Conservation (phyloP, 371 early-diverging fungal genomes). For the Blakeslea trispora region DNA sequence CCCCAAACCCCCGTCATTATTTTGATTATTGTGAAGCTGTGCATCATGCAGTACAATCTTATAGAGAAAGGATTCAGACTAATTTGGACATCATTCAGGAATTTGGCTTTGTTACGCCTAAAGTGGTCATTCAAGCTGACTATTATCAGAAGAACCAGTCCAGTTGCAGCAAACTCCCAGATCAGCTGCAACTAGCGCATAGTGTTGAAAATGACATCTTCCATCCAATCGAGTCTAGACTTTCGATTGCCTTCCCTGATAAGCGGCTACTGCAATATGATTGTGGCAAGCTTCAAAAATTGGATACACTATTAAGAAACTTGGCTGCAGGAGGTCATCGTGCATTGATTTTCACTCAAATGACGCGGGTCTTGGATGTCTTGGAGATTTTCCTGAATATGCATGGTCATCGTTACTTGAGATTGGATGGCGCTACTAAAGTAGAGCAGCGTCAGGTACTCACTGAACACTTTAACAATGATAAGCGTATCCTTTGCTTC, state of each 20-base stretch:
- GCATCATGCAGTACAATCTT: conserved; percentile 40
- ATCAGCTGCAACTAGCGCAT: not conserved
- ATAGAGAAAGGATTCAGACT: conserved; percentile 46
- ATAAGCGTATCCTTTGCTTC: conserved; percentile 83
- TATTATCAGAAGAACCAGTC: not conserved
- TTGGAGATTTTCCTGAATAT: conserved; percentile 93
- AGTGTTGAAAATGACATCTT: conserved; percentile 48
- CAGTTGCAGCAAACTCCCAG: too few species aligned
- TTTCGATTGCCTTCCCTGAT: conserved; percentile 82
- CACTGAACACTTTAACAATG: conserved; percentile 87
- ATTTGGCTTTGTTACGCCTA: conserved; percentile 75
- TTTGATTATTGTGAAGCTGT: conserved; percentile 29
- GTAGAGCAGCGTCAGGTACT: conserved; percentile 84
- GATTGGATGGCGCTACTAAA: conserved; percentile 85
- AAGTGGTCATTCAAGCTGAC: conserved; percentile 11
- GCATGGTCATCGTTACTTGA: conserved; percentile 84
- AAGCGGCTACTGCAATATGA: conserved; percentile 85
- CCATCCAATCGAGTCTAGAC: conserved; percentile 60
- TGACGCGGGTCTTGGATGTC: conserved; percentile 97
- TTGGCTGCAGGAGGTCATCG: conserved; percentile 81
- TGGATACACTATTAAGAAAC: conserved; percentile 78
- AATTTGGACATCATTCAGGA: conserved; percentile 54
- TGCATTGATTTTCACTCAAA: conserved; percentile 97
- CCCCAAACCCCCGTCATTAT: conserved; percentile 28
- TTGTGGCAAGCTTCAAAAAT: conserved; percentile 85